Base-by-base conservation (phyloP, 148 eudicot genomes). In the Oxyria digyna region DNA sequence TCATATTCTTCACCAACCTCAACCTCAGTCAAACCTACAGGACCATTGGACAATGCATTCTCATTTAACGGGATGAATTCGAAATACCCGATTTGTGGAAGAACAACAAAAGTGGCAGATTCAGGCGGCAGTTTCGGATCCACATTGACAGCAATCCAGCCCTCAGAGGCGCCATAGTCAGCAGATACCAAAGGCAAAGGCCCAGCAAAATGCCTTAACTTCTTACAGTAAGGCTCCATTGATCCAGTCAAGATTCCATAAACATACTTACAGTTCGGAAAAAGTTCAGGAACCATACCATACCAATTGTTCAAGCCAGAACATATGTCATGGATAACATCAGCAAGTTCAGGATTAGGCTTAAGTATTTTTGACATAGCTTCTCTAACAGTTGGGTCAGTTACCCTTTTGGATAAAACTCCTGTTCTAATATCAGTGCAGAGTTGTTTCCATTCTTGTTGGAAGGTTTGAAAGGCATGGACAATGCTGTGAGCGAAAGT, bases 171-270 rank as follows among this genome's bases (percentile, higher is more conserved):
- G 35, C 99, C 99, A 62, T 95, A 95, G 75, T 95, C 97, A 6
- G 84, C 91, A 72, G 97, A 87, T 1, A 91, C 72, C 67, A 91
- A 72, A 8, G 99, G 93, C 17, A 95, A 40, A 59, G 77, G 75
- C 17, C 96, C 97, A 3, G 97, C 89, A 79, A 82, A 95, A 38
- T 84, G 85, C 81, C 96, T 88, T 67, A 95, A 62, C 50, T 91
- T 93, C 41, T 79, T 87, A 81, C 85, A 66, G 54, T 95, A 95
- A 23, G 88, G 99, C 76, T 95, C 96, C 99, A 95, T 95, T 0
- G 99, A 88, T 8, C 99, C 99, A 0, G 99, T 95, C 91, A 95
- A 78, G 43, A 95, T 88, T 76, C 96, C 96, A 52, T 85, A 87
- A 0, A 95, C 76, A 69, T 91, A 95, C 82, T 84, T 95, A 0